Base-by-base conservation (phyloP, 2,329 filamentous ascomycete genomes). In the Berkeleyomyces basicola region DNA sequence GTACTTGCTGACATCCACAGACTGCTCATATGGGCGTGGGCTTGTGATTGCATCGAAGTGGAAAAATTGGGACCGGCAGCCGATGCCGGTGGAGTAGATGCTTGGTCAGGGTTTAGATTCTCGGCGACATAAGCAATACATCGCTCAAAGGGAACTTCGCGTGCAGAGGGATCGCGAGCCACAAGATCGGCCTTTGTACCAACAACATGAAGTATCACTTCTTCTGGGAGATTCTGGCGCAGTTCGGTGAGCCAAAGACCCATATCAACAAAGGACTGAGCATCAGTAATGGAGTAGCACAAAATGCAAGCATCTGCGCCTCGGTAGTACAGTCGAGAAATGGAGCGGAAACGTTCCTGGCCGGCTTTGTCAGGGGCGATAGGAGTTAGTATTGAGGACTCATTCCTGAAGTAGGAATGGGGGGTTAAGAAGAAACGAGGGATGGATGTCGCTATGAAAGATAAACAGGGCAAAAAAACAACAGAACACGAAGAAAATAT, bases 61-160 rank as follows among this genome's bases (percentile, higher is more conserved):
- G 61, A 67, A 63, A 70, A 67, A 63, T 63, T 70, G 36, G 71
- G 74, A 31, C 73, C 46, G 16, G 61, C 78, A 7, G 83, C 82
- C 1, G 84, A 86, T 1, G 84, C 78, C 0, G 86, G 85, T 5
- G 86, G 86, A 11, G 87, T 88, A 58, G 78, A 80, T 63, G 80
- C 80, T 60, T 82, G 74, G 37, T 83, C 82, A 0, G 90, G 88
- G 62, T 88, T 88, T 1, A 96, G 80, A 71, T 96, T 88, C 73
- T 96, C 90, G 36, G 90, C 91, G 46, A 96, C 90, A 73, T 96
- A 99, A 58, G 89, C 90, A 70, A 97, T 96, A 72, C 91, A 96
- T 66, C 88, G 83, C 74, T 99, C 92, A 72, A 97, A 97, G 23
- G 91, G 89, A 4, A 99, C 90, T 70, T 91, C 84, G 62, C 92